Conservation (phyloP, 108 stramenopile genomes). For the Skeletonema marinoi region DNA sequence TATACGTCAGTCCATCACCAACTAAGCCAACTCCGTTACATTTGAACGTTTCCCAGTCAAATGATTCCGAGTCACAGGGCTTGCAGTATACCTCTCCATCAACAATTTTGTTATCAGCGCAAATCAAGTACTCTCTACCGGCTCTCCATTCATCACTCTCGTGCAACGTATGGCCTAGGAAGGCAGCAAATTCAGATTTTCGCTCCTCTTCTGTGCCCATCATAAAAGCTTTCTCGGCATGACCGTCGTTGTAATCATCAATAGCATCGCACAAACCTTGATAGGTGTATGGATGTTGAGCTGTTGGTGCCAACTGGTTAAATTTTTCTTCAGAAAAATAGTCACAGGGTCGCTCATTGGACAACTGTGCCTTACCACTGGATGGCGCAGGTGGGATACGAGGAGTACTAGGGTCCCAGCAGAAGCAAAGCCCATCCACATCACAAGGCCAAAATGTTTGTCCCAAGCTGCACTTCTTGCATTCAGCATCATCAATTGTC, state of each 20-base stretch:
- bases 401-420: constrained; percentile 42
- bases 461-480: constrained; percentile 20
- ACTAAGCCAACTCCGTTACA: constrained; percentile 40
- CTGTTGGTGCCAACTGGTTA: constrained; percentile 32
- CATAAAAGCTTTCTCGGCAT: constrained; percentile 51
- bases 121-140: constrained; percentile 43
- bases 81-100: constrained; percentile 46
- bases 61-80: constrained; percentile 40
- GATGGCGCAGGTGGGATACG: constrained; percentile 44
- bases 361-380: constrained; percentile 30
- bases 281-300: constrained; percentile 42
- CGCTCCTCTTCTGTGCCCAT: constrained; percentile 42
- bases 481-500: constrained; percentile 31
- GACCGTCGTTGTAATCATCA: constrained; percentile 44
- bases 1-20: constrained; percentile 44
- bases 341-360: constrained; percentile 45
- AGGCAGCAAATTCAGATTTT: constrained; percentile 39
- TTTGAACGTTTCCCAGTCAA: constrained; percentile 49
- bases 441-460: constrained; percentile 54
- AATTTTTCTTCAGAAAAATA: constrained; percentile 41
- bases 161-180: constrained; percentile 39
- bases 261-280: constrained; percentile 44
- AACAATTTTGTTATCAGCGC: constrained; percentile 38
- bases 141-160: constrained; percentile 50
- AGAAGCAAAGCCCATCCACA: constrained; percentile 49